Conservation (phyloP, 2,329 filamentous ascomycete species). For the Cercospora sojina region DNA sequence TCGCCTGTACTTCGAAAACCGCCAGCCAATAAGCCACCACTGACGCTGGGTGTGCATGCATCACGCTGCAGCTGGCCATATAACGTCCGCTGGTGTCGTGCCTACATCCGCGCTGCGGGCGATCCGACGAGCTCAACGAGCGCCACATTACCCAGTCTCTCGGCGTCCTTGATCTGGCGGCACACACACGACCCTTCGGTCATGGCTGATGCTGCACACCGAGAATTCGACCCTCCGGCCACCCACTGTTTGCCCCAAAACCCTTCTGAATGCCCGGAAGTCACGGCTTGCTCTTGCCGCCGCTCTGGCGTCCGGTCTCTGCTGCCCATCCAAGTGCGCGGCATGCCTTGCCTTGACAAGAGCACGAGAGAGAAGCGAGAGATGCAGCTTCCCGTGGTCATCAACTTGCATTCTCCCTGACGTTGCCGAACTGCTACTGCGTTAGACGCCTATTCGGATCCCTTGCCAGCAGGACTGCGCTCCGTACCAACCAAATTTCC, state of each 20-base stretch:
- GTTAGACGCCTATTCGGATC: conserved; percentile 7
- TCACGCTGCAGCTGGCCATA: conserved; percentile 19
- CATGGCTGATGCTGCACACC: conserved; percentile 19
- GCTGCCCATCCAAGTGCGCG: conserved; percentile 8
- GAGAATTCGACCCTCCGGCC: conserved; percentile 1
- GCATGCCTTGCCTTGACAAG: conserved; percentile 10
- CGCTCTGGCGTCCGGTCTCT: conserved; percentile 1
- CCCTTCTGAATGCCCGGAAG: conserved; percentile 1
- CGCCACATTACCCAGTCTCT: conserved; percentile 26
- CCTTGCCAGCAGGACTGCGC: conserved; percentile 12
- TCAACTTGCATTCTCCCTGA: conserved; percentile 10
- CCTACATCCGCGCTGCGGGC: conserved; percentile 13
- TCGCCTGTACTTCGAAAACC: conserved; percentile 23
- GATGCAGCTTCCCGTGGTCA: conserved; percentile 9
- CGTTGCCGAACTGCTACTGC: neutral
- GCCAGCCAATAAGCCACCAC: conserved; percentile 20
- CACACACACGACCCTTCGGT: conserved; percentile 17
- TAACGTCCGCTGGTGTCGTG: conserved; percentile 18
- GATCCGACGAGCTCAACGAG: conserved; percentile 14
- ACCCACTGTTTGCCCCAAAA: conserved; percentile 6
- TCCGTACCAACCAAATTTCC: conserved; percentile 17
- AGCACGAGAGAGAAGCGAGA: conserved; percentile 4
- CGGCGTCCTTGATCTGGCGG: conserved; percentile 15
- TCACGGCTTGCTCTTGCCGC: conserved; percentile 20
- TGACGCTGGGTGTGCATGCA: conserved; percentile 21